Evolutionary conservation across 2,329 filamentous ascomycete species (phyloP), one percentile per base, ranked within the genome.

Genomic region (Fusarium fujikuroi): DNA sequence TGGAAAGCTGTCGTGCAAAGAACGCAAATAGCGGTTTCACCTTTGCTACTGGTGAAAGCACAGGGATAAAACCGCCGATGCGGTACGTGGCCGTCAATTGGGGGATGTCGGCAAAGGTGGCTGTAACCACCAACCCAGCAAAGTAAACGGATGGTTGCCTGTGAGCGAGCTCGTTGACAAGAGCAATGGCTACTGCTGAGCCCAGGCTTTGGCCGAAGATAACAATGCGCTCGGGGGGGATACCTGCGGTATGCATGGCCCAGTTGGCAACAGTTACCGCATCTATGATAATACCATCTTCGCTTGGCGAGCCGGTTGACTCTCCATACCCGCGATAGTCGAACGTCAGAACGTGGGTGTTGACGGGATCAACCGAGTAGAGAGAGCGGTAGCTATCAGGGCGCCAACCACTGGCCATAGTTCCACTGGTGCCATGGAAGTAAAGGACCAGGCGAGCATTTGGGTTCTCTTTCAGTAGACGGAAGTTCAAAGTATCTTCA

Each of bases 291-390:
- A 92, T 79, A 0, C 89, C 89, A 3, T 76, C 53, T 77, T 92
- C 89, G 0, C 87, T 88, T 1, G 89, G 89, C 9, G 78, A 76
- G 4, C 89, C 89, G 0, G 80, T 85, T 57, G 86, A 88, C 11
- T 76, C 63, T 3, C 90, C 90, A 71, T 88, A 92, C 2, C 90
- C 89, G 9, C 89, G 85, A 73, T 91, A 92, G 79, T 92, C 90
- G 60, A 92, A 85, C 4, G 87, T 84, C 14, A 92, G 75, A 42
- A 88, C 84, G 73, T 92, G 88, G 5, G 89, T 87, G 43, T 86
- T 88, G 25, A 81, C 75, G 0, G 88, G 85, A 3, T 84, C 81
- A 0, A 81, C 84, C 11, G 85, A 86, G n/a, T 83, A 87, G 46
- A 90, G 80, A 18, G 85, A 87, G 5, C 88, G 85, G 76, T 91